These are phyloP conservation scores for Colletotrichum sidae DNA, from an alignment of 2,329 filamentous ascomycete species.

Conservation along the genomic window DNA sequence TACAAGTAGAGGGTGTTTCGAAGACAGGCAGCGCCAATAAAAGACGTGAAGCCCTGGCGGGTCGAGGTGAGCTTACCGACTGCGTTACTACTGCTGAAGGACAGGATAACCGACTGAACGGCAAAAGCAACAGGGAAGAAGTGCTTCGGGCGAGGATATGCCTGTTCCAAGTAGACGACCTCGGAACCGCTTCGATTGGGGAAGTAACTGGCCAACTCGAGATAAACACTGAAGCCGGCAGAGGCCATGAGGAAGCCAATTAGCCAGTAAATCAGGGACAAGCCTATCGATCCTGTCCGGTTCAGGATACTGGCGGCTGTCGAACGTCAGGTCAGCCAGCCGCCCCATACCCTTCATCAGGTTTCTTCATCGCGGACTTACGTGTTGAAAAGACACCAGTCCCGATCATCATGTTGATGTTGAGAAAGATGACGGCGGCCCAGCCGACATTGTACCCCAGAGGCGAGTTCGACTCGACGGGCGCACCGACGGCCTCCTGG, in stretches of 20 bases:
- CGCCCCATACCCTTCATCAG: neutral
- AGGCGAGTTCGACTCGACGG: constrained; percentile 68
- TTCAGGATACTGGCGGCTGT: constrained; percentile 68
- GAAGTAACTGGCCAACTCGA: constrained; percentile 74
- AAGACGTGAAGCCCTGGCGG: neutral
- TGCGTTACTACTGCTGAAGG: constrained; percentile 74
- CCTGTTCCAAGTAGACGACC: constrained; percentile 76
- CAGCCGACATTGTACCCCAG: constrained; percentile 69
- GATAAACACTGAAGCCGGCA: constrained; percentile 68
- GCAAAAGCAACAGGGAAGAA: constrained; percentile 75
- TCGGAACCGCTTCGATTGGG: constrained; percentile 74
- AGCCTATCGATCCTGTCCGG: constrained; percentile 71
- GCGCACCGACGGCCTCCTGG: constrained; percentile 71
- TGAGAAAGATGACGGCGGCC: constrained; percentile 69
- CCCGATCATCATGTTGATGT: constrained; percentile 72
- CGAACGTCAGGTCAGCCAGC: constrained; percentile 9
- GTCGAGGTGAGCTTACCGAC: constrained; percentile 52
- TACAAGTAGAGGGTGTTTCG: neutral
- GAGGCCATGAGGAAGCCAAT: constrained; percentile 70
- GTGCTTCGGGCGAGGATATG: constrained; percentile 72
- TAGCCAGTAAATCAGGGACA: constrained; percentile 73
- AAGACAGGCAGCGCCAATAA: constrained; percentile 1
- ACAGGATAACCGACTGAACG: constrained; percentile 71
- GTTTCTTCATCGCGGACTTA: constrained; percentile 47
- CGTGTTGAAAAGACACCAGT: constrained; percentile 75